A percentile compares a stretch with the other conserved stretches of the same genome.
Conservation (phyloP, 352 stramenopile genomes). For the Phytophthora hibernalis region DNA sequence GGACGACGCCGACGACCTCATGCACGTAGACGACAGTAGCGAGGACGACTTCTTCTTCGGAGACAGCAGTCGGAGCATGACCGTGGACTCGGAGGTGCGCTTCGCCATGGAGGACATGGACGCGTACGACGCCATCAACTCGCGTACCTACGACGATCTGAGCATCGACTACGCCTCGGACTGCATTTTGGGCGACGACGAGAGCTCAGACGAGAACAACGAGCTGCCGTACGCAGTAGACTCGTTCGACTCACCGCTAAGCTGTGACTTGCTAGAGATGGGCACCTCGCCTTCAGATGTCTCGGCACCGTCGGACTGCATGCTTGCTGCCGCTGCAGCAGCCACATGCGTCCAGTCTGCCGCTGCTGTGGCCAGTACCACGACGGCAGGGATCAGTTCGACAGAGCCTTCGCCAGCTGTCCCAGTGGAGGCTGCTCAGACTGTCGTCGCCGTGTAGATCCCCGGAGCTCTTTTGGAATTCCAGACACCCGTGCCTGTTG, state of each 20-base stretch:
- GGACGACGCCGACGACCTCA: constrained; percentile 51
- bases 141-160: constrained; percentile 68
- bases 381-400: constrained; percentile 20
- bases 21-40: constrained; percentile 60
- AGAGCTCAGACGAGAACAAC: constrained; percentile 58
- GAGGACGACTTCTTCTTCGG: constrained; percentile 67
- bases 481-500: constrained; percentile 20
- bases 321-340: constrained; percentile 49
- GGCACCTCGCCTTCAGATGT: constrained; percentile 75
- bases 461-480: not conserved
- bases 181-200: constrained; percentile 72
- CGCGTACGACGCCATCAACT: constrained; percentile 65
- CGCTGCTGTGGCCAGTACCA: constrained; percentile 4
- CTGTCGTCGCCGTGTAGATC: constrained; percentile 38
- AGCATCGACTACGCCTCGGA: constrained; percentile 71
- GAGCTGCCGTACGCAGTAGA: constrained; percentile 72
- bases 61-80: constrained; percentile 44
- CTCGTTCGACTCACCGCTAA: constrained; percentile 60
- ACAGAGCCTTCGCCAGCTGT: constrained; percentile 18
- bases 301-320: constrained; percentile 50
- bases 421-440: constrained; percentile 20
- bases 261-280: constrained; percentile 64
- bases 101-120: constrained; percentile 83
- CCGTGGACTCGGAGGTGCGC: constrained; percentile 59
- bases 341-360: constrained; percentile 34